Percentiles rank a stretch among this genome's conserved stretches.
Conservation (phyloP, 345 rosid species). For the Physaria fendleri region DNA sequence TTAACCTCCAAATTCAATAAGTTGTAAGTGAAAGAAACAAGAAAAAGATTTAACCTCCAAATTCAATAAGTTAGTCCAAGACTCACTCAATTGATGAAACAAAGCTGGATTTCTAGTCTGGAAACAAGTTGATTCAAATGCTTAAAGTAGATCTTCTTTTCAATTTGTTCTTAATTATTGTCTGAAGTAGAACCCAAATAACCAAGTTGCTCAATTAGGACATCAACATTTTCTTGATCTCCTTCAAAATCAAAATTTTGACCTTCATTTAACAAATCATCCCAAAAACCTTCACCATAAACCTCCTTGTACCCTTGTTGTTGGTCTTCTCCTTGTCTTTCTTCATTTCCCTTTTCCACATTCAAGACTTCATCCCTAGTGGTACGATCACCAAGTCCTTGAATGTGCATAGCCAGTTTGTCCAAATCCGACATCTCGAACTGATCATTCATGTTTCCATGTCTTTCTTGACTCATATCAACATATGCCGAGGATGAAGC, state of each 20-base stretch:
- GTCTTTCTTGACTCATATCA: conserved; percentile 39
- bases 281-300: conserved; percentile 51
- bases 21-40: no score
- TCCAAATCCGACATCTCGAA: conserved; percentile 45
- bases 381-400: conserved; percentile 34
- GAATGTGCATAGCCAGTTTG: conserved; percentile 41
- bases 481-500: conserved; percentile 13
- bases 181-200: conserved; percentile 45
- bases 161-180: not conserved
- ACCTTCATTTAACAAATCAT: conserved; percentile 48
- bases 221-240: conserved; percentile 42
- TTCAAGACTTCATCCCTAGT: conserved; percentile 20
- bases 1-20: no score
- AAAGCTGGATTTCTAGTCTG: not conserved
- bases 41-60: no score
- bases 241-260: conserved; percentile 34
- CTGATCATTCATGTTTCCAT: conserved; percentile 35
- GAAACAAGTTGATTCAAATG: not conserved
- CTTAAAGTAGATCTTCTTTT: not conserved
- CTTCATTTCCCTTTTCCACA: conserved; percentile 15
- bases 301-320: conserved; percentile 10
- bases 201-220: conserved; percentile 50
- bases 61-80: conserved; percentile 27
- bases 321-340: conserved; percentile 11
- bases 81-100: conserved; percentile 6